phyloP scores from a whole-genome alignment of 352 stramenopile genomes.

The Pythium brachiatum region DNA sequence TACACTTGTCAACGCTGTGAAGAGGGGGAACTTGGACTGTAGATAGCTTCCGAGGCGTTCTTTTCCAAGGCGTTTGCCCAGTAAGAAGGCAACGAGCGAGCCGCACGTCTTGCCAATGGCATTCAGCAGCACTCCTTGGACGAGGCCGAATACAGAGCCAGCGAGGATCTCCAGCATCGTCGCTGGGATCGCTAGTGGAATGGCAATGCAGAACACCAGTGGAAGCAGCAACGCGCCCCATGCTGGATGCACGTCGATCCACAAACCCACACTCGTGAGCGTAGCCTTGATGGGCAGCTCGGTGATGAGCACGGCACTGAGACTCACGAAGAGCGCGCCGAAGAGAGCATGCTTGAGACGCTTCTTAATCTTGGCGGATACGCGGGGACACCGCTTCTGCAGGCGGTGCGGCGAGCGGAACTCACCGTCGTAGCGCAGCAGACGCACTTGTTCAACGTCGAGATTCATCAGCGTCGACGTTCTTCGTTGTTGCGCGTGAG shows the following conservation, averaged over 20 bases:
- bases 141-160: conserved; percentile 62
- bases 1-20: conserved; percentile 45
- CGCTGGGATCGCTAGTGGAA: conserved; percentile 63
- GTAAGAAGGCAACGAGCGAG: conserved; percentile 56
- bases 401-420: conserved; percentile 12
- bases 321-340: conserved; percentile 12
- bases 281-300: conserved; percentile 48
- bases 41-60: conserved; percentile 50
- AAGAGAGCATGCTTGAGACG: conserved; percentile 29
- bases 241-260: conserved; percentile 47
- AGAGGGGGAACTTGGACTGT: conserved; percentile 53
- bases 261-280: conserved; percentile 29
- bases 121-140: conserved; percentile 46
- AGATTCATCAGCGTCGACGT: conserved; percentile 3
- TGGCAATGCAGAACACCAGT: conserved; percentile 49
- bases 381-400: conserved; percentile 1
- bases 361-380: neutral
- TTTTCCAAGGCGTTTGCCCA: conserved; percentile 58
- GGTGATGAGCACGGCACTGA: conserved; percentile 23
- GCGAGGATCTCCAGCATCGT: conserved; percentile 63
- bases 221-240: conserved; percentile 51
- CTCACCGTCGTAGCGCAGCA: conserved; percentile 9
- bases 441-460: conserved; percentile 16
- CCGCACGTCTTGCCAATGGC: conserved; percentile 60
- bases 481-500: neutral